Conservation (phyloP, 345 rosid species). For the Murraya koenigii region DNA sequence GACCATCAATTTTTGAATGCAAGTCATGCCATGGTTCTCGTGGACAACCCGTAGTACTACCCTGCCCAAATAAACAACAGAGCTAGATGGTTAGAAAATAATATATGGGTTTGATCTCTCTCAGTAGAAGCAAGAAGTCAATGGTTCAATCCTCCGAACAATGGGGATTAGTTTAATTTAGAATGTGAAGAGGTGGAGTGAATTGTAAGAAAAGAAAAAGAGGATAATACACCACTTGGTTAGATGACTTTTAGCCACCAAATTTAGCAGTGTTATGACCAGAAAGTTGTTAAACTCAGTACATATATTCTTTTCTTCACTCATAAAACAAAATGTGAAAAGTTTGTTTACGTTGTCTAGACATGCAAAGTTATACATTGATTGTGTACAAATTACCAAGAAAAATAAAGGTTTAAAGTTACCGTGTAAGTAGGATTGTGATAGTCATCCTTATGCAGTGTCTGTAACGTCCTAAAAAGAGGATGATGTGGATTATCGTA, state of each 20-base stretch:
- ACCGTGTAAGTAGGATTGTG: conserved; percentile 92
- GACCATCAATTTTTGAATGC: conserved; percentile 90
- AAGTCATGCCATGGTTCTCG: conserved; percentile 99
- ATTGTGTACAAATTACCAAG: conserved; percentile 5
- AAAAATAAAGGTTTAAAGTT: conserved; percentile 22
- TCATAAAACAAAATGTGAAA: not conserved
- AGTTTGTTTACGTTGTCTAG: not conserved
- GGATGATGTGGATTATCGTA: conserved; percentile 89
- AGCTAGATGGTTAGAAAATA: conserved; percentile 3
- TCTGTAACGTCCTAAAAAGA: conserved; percentile 63
- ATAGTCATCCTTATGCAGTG: conserved; percentile 80
- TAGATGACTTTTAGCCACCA: not conserved
- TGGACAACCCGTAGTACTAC: conserved; percentile 65
- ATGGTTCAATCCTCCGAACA: not conserved
- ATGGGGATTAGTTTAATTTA: too few species aligned
- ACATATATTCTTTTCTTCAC: not conserved
- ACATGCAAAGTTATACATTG: conserved; percentile 3
- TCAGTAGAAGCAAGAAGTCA: not conserved
- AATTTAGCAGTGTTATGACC: not conserved
- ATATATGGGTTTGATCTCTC: not conserved
- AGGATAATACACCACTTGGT: not conserved
- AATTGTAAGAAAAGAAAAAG: too few species aligned
- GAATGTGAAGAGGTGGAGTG: not conserved
- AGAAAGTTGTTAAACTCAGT: not conserved
- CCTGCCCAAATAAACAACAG: conserved; percentile 41